These are phyloP conservation scores for Yamadazyma songkhlaensis DNA, from an alignment of 1,139 yeast genomes.

Conservation along the genomic window DNA sequence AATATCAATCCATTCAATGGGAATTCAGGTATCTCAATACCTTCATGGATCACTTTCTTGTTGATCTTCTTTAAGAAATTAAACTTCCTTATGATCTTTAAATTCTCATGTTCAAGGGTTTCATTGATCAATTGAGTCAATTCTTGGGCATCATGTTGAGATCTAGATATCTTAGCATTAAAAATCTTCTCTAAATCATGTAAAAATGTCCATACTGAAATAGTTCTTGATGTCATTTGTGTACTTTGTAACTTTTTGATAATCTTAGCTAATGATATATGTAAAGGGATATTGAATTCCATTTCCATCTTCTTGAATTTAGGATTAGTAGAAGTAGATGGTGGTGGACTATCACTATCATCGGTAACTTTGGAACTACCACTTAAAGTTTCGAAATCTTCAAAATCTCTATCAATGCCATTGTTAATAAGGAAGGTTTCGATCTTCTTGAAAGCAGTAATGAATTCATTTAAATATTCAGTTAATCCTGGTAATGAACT, in stretches of 20 bases:
- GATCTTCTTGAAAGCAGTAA: slow-evolving; percentile 24
- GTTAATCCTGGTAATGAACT: slow-evolving; percentile 66
- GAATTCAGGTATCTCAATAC: slow-evolving; percentile 50
- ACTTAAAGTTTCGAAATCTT: slow-evolving; percentile 6
- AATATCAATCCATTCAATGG: slow-evolving; percentile 72
- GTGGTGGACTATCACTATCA: slow-evolving; percentile 4
- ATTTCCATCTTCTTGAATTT: slow-evolving; percentile 26
- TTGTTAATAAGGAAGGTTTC: slow-evolving; percentile 24
- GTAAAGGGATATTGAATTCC: slow-evolving; percentile 47
- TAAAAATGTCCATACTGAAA: slow-evolving; percentile 78
- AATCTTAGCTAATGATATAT: slow-evolving; percentile 54
- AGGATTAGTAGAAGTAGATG: slow-evolving; percentile 14
- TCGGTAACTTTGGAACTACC: slow-evolving; percentile 1
- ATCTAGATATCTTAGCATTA: slow-evolving; percentile 70
- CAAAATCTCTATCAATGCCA: slow-evolving; percentile 21
- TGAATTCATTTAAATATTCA: slow-evolving; percentile 53
- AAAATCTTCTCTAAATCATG: slow-evolving; percentile 74
- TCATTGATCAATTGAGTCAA: slow-evolving; percentile 77
- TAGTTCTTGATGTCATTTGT: slow-evolving; percentile 48
- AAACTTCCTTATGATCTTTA: slow-evolving; percentile 36
- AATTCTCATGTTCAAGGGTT: slow-evolving; percentile 68
- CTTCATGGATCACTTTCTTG: slow-evolving; percentile 4
- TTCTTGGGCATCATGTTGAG: slow-evolving; percentile 96
- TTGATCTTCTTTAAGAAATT: slow-evolving; percentile 16
- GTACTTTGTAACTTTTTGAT: slow-evolving; percentile 63